Base-by-base conservation (phyloP, 495 filamentous ascomycete species). In the Penicillium paxilli region DNA sequence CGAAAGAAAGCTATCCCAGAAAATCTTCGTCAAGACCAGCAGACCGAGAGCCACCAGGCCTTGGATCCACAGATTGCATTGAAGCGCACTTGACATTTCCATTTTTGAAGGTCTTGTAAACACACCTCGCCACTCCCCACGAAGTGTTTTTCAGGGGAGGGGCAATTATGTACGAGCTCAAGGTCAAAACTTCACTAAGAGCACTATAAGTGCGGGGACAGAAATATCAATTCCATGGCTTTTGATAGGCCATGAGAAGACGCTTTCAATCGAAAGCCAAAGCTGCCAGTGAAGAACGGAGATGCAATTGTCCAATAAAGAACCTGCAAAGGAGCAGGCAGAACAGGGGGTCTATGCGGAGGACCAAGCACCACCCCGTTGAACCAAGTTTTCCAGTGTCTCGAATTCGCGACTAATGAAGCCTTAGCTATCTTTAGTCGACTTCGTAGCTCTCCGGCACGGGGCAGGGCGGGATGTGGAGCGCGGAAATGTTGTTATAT, bases 391-490 rank as follows among this genome's bases (percentile, higher is more conserved):
- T 52, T 19, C 17, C 41, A 23, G 44, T 44, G 11, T 20, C 38
- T 32, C 25, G 30, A 35, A 48, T 23, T 47, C 48, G 47, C 30
- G 32, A 47, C 32, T 37, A 52, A 10, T 23, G 21, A 21, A 21
- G 9, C 21, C 19, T 20, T 42, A 23, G 40, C 21, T 42, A 23
- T 21, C 21, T 42, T 22, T 22, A 42, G 40, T 23, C n/a, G 19
- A 42, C 20, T 23, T 23, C 20, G 40, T 42, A 23, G 40, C 40
- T 42, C 40, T 10, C 20, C 40, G 40, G 12, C 40, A 45, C 53
- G 49, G 49, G 49, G 49, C 26, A 25, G 25, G 20, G 17, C 55
- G 54, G 59, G 42, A 51, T 62, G 51, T 62, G 59, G 59, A 58
- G 41, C 9, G 44, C 12, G 26, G 12, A 25, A 26, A 25, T 32